Evolutionary conservation across 371 early-diverging fungal species (phyloP), one percentile per base, ranked within the genome.

Genomic region (Zychaea mexicana): DNA sequence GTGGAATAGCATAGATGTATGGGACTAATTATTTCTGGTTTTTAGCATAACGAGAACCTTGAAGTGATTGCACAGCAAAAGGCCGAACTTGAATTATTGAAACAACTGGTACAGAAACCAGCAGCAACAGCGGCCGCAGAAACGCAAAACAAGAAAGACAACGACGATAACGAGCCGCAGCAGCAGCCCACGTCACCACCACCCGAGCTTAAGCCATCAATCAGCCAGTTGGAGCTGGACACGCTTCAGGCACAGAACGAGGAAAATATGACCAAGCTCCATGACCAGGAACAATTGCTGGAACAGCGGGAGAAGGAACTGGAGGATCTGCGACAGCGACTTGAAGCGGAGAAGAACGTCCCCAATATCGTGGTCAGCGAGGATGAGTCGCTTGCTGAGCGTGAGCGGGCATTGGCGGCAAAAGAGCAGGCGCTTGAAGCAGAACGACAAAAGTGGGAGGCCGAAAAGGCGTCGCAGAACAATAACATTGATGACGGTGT

Each of bases 31-130:
- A 24, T 46, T 45, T 47, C 15, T 65, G 6, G 38, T 57, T 19
- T 55, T 38, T 58, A 77, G 82, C 79, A 79, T 64, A 72, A 79
- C 21, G 76, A 69, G 55, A 72, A 79, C 38, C 57, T 76, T 30
- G 69, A 77, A 33, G 60, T 79, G 60, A 79, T 82, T 66, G 82
- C 74, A 27, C 65, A 79, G 31, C 79, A 82, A 88, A 69, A 86
- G 33, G 76, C 84, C 4, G 90, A 89, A 9, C 70, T 90, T 53
- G 65, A 72, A 53, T 27, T 49, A 10, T 33, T 73, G 38, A 70
- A 70, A 21, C 59, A 68, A 55, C 42, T 19, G 52, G 39, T 26
- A 19, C 60, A 53, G 45, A 57, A 42, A 26, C 59, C 26, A 49
- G 30, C 56, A 27, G 64, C 54, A 39, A 64, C 53, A 39, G 22